Evolutionary conservation across 2,329 filamentous ascomycete species (phyloP).

Genomic region (Stylonectria norvegica): DNA sequence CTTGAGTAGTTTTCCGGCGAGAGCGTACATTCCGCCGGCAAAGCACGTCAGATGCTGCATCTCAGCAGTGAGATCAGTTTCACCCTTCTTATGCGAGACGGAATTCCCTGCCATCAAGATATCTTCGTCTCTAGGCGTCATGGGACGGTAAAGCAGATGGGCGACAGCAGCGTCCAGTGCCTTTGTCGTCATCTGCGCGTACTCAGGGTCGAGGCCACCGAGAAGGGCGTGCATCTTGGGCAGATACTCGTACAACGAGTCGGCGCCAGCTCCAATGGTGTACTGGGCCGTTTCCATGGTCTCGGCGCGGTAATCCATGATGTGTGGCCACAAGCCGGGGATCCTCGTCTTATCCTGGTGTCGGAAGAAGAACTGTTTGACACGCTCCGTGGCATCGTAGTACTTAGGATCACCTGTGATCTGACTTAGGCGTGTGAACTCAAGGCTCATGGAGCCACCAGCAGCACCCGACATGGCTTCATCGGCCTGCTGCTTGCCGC

Average conservation of each 20-base stretch:
- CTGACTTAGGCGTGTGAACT: constrained; percentile 73
- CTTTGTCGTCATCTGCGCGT: constrained; percentile 61
- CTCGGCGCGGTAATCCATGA: constrained; percentile 58
- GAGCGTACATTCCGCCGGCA: constrained; percentile 65
- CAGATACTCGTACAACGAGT: constrained; percentile 58
- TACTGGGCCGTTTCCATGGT: constrained; percentile 39
- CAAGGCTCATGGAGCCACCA: constrained; percentile 65
- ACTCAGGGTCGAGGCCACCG: constrained; percentile 61
- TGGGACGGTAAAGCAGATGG: constrained; percentile 65
- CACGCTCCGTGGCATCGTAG: constrained; percentile 71
- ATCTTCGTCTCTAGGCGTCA: constrained; percentile 56
- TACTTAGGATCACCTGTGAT: constrained; percentile 70
- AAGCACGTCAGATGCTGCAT: constrained; percentile 67
- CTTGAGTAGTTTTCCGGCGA: constrained; percentile 61
- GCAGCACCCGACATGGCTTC: constrained; percentile 41
- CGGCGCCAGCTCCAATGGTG: constrained; percentile 44
- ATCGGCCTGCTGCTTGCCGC: constrained; percentile 36
- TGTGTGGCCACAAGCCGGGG: constrained; percentile 70
- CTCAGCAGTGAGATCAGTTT: constrained; percentile 31
- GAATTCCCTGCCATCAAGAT: constrained; percentile 56
- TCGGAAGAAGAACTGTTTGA: constrained; percentile 64
- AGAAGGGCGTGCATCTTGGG: constrained; percentile 60
- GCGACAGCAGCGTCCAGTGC: constrained; percentile 60
- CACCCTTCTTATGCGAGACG: constrained; percentile 26
- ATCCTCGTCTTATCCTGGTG: constrained; percentile 64